Evolutionary conservation across 768 basidiomycete genomes (phyloP), one percentile per base, ranked within the genome.

Genomic region (Strobilomyces echinocephalus): DNA sequence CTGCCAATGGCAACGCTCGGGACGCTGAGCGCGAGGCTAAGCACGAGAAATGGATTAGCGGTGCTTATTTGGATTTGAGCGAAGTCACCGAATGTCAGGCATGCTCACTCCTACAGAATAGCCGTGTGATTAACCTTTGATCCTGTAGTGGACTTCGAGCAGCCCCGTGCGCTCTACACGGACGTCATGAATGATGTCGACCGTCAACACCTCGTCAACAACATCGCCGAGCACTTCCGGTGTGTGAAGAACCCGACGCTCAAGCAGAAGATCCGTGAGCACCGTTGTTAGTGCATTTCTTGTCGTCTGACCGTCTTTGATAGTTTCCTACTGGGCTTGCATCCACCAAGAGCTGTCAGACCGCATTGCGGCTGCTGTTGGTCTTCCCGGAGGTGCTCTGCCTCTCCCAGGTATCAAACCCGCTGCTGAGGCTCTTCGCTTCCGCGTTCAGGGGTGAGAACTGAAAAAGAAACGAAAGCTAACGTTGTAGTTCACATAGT

Each of bases 71-170:
- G 60, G 82, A 90, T 62, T 69, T 91, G 59, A 81, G 78, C 65
- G 85, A 85, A 67, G 75, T 95, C 65, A 87, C 83, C 26, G 88
- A 95, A 72, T 81, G 90, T 92, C 61, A 68, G 88, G 73, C 57
- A 34, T 51, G 38, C 31, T 24, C 41, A 49, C 38, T 40, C 16
- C 21, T 40, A 5, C 39, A 24, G 47, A 21, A 20, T 40, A 21
- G 30, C 47, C 5, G 20, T 15, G 11, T 50, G 9, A 42, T 10
- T 50, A 33, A 53, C 8, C 7, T 45, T 10, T 48, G 24, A 46
- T 30, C 8, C 28, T 58, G 2, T 51, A 88, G 87, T 90, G 59
- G 88, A 91, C 75, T 91, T 91, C 62, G 88, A 90, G 73, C 89
- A 90, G 67, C 88, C 88, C 12, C 84, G 87, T 53, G 80, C 76